phyloP scores from a whole-genome alignment of 305 asterid genomes.

The Fraxinus paxiana region DNA sequence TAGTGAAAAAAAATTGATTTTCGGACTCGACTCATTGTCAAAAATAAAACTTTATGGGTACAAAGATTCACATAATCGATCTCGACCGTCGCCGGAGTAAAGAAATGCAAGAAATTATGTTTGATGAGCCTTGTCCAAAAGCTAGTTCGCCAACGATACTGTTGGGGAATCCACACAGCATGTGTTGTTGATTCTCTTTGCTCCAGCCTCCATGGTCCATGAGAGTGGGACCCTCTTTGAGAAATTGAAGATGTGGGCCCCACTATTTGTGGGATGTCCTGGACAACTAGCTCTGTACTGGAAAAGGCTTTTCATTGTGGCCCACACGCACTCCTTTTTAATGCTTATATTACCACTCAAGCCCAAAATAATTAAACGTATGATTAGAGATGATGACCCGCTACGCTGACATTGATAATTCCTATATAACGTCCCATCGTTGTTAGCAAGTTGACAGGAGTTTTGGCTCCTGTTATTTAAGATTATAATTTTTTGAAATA shows the following conservation, averaged over 20 bases:
- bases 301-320: slow-evolving; percentile 14
- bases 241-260: neutral
- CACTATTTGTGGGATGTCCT: slow-evolving; percentile 13
- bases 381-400: neutral
- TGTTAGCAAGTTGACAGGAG: neutral
- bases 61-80: neutral
- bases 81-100: neutral
- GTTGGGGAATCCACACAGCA: neutral
- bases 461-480: neutral
- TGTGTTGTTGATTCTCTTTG: neutral
- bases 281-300: slow-evolving; percentile 27
- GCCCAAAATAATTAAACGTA: neutral
- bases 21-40: neutral
- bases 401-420: neutral
- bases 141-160: neutral
- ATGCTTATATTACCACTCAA: neutral
- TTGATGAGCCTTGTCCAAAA: neutral
- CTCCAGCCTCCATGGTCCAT: slow-evolving; percentile 33
- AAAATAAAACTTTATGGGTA: neutral
- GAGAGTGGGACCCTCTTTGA: slow-evolving; percentile 19
- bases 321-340: neutral
- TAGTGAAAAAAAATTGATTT: neutral
- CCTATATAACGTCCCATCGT: neutral
- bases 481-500: neutral
- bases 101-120: neutral